Base-by-base conservation (phyloP, 306 rosid species). In the Quercus ilex region DNA sequence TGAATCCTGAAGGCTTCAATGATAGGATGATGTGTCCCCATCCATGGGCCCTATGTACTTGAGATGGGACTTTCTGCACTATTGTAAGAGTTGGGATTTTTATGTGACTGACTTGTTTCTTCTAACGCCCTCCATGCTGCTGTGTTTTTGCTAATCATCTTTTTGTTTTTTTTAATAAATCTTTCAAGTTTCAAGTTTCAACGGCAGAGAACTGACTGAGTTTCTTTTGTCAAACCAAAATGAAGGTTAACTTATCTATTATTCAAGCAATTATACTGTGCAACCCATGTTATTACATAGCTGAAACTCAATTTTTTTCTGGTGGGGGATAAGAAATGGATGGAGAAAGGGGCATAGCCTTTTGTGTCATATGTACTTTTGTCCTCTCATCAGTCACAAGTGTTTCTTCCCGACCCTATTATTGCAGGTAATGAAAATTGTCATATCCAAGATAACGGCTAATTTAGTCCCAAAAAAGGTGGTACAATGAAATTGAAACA, bases 381-480 rank as follows among this genome's bases (percentile, higher is more conserved):
- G 20, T 71, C 28, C 77, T 4, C 11, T n/a, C n/a, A 19, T 17
- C 1, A 0, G 68, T 58, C 70, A 68, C 38, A 13, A 26, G 46
- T 67, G 56, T 60, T 57, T 63, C 69, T 2, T 28, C 30, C 4
- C 0, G 46, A 25, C 58, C 78, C 78, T 67, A 43, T 5, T 9
- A 25, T n/a, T 31, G 26, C 74, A 49, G 78, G 79, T 63, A 12
- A 35, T 31, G 80, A 64, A 68, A 69, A 72, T 28, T 26, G 25
- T 26, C n/a, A 43, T 52, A 46, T 78, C 59, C 35, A 69, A 64
- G 15, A 23, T 69, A 49, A 41, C 70, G 5, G 58, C 25, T 46
- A 35, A 28, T 26, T 38, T 55, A n/a, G 74, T 77, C 57, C 51
- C 63, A 13, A 15, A 72, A 64, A 77, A 14, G 31, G 21, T 49